Percentiles rank a stretch among this genome's conserved stretches.
phyloP scores from a whole-genome alignment of 148 eudicot species.

The Amaranthus cruentus region DNA sequence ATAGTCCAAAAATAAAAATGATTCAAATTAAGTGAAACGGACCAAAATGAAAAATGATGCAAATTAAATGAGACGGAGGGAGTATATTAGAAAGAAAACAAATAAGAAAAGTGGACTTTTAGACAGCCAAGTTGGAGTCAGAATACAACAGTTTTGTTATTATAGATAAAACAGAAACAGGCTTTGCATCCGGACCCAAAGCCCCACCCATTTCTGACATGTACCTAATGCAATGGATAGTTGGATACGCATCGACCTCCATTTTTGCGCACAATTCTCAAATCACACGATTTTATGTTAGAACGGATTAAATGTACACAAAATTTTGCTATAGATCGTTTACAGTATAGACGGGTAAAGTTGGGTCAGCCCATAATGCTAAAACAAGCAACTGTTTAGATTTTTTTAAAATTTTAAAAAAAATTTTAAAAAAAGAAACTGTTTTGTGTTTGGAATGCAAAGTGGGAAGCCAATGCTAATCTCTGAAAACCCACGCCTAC shows the following conservation, averaged over 20 bases:
- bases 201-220: constrained; percentile 5
- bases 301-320: too few species aligned
- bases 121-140: constrained; percentile 34
- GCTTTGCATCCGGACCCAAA: constrained; percentile 26
- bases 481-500: too few species aligned
- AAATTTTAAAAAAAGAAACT: too few species aligned
- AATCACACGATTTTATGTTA: too few species aligned
- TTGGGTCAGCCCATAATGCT: background rate
- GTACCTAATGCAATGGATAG: background rate
- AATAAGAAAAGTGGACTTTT: constrained; percentile 42
- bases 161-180: constrained; percentile 31
- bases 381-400: background rate
- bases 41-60: too few species aligned
- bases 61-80: too few species aligned
- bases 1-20: too few species aligned
- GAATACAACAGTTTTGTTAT: constrained; percentile 10
- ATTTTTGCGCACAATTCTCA: constrained; percentile 11
- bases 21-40: too few species aligned
- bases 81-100: background rate
- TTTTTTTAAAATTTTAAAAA: too few species aligned
- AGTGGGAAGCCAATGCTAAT: too few species aligned
- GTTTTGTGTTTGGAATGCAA: too few species aligned
- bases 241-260: constrained; percentile 19
- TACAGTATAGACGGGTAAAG: background rate
- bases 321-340: too few species aligned